A percentile compares a stretch with the other conserved stretches of the same genome.
phyloP scores from a whole-genome alignment of 257 asterid species.

The Fraxinus excelsior region DNA sequence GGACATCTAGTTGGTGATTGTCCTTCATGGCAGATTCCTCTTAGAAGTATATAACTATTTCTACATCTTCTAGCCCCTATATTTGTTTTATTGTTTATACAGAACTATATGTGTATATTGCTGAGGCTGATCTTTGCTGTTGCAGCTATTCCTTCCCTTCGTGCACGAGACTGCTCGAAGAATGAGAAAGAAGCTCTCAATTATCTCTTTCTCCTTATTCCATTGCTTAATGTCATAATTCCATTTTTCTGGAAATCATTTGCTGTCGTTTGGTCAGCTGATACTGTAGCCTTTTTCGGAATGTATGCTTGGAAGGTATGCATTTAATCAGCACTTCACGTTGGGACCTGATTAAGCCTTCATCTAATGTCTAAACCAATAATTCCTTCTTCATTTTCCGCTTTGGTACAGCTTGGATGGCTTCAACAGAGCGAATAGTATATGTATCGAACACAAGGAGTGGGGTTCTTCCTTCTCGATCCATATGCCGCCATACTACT shows the following conservation, averaged over 20 bases:
- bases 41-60: background rate
- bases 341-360: background rate
- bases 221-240: conserved; percentile 71
- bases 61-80: background rate
- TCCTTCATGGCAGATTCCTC: background rate
- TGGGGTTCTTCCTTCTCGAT: background rate
- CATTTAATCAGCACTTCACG: background rate
- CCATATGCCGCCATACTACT: conserved; percentile 7
- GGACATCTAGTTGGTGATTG: too few relatives aligned
- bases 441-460: background rate
- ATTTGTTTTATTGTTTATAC: background rate
- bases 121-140: conserved; percentile 15
- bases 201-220: conserved; percentile 79
- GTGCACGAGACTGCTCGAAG: conserved; percentile 96
- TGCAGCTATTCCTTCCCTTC: conserved; percentile 94
- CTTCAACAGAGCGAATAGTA: conserved; percentile 42
- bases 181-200: conserved; percentile 95
- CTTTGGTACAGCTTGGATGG: conserved; percentile 46
- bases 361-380: background rate
- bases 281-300: conserved; percentile 69
- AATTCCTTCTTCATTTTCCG: background rate
- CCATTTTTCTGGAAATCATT: conserved; percentile 92
- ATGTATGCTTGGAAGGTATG: conserved; percentile 98
- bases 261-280: conserved; percentile 96
- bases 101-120: background rate